Conservation (phyloP, 352 stramenopile genomes). For the Globisporangium sylvaticum region DNA sequence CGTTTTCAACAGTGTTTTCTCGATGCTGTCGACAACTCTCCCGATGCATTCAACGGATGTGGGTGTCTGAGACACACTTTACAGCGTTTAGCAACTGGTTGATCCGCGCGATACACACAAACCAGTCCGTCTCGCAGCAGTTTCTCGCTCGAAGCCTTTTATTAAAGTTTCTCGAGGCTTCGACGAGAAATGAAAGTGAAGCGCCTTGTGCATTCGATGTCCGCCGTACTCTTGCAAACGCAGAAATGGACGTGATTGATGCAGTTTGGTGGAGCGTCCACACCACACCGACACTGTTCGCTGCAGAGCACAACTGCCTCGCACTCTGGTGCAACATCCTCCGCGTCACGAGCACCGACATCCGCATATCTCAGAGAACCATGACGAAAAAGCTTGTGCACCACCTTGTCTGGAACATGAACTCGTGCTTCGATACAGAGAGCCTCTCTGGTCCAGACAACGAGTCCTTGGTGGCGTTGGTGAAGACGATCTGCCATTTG, state of each 20-base stretch:
- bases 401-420: background rate
- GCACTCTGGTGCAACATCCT: slow-evolving; percentile 15
- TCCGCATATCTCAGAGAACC: background rate
- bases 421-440: background rate
- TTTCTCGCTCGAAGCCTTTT: background rate
- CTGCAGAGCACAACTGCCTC: background rate
- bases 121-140: background rate
- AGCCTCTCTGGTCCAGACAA: background rate
- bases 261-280: slow-evolving; percentile 12
- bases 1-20: background rate
- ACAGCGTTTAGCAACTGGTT: slow-evolving; percentile 1
- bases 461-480: slow-evolving; percentile 2
- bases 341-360: background rate
- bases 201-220: background rate
- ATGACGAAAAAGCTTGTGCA: slow-evolving; percentile 1
- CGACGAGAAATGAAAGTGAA: background rate
- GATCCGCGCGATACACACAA: background rate
- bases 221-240: background rate
- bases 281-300: background rate
- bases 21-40: background rate
- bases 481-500: slow-evolving; percentile 1
- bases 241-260: slow-evolving; percentile 8
- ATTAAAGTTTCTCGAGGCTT: background rate
- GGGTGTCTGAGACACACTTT: background rate
- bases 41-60: background rate